Conservation (phyloP, 129 eudicot genomes). For the Sambucus nigra region DNA sequence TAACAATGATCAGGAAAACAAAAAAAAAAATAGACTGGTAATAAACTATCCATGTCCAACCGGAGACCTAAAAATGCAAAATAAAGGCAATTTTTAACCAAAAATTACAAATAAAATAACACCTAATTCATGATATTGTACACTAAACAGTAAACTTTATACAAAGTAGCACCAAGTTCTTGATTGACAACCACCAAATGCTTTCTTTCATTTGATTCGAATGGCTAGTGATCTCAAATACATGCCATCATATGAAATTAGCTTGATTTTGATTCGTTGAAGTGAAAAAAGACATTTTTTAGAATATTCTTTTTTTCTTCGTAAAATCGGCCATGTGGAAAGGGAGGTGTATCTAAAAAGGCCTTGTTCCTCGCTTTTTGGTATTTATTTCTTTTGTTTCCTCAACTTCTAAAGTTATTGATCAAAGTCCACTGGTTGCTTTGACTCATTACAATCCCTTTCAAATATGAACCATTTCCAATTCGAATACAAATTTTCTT, state of each 20-base stretch:
- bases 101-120: background rate
- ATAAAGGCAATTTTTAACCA: background rate
- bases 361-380: background rate
- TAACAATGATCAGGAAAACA: no score
- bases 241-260: background rate
- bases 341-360: background rate
- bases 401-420: background rate
- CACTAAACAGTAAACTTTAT: background rate
- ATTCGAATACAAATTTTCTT: slow-evolving; percentile 58
- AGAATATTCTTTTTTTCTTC: background rate
- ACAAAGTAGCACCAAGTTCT: background rate
- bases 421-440: slow-evolving; percentile 8
- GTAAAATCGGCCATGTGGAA: background rate
- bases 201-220: background rate
- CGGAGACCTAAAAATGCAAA: background rate
- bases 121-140: background rate
- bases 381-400: background rate
- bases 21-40: background rate
- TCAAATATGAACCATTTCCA: slow-evolving; percentile 90
- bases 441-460: slow-evolving; percentile 22
- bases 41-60: background rate
- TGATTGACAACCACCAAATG: background rate
- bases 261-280: background rate
- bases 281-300: background rate
- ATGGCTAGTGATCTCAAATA: background rate